A percentile compares a stretch with the other conserved stretches of the same genome.
phyloP scores from a whole-genome alignment of 1,284 basidiomycete genomes.

The Apiotrichum akiyoshidainum region DNA sequence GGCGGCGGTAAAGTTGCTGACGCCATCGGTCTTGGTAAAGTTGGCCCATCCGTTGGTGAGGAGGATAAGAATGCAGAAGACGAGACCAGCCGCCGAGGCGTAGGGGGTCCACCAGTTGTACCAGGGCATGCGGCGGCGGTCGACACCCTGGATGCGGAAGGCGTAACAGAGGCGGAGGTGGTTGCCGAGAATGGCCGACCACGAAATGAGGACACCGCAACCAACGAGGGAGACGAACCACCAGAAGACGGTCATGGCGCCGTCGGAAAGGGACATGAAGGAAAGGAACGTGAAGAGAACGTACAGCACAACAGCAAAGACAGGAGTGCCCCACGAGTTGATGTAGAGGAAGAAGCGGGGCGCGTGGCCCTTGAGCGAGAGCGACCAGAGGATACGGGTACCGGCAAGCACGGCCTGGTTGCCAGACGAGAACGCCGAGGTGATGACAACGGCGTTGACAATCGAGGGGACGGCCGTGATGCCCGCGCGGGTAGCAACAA shows the following conservation, averaged over 20 bases:
- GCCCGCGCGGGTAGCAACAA: conserved; percentile 61
- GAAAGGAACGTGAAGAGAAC: conserved; percentile 43
- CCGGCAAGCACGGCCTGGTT: conserved; percentile 27
- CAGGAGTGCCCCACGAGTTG: conserved; percentile 53
- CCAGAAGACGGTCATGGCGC: conserved; percentile 33
- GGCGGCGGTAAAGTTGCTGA: background rate
- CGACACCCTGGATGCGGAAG: conserved; percentile 18
- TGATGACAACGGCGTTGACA: conserved; percentile 45
- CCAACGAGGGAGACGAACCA: conserved; percentile 36
- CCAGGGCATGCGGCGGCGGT: conserved; percentile 23
- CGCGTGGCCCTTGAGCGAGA: conserved; percentile 54
- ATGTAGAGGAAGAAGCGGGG: conserved; percentile 53
- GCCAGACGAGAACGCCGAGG: conserved; percentile 22
- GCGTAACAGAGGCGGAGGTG: conserved; percentile 21
- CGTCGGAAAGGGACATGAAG: conserved; percentile 40
- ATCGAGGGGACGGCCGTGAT: conserved; percentile 59
- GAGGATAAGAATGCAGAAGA: conserved; percentile 21
- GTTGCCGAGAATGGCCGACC: conserved; percentile 27
- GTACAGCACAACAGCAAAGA: conserved; percentile 33
- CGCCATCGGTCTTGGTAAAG: conserved; percentile 25
- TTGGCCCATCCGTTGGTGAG: conserved; percentile 25
- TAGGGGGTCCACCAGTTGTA: conserved; percentile 29
- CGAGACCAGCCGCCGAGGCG: conserved; percentile 19
- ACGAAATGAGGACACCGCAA: conserved; percentile 32
- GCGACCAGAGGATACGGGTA: conserved; percentile 50